Conservation (phyloP, 2,329 filamentous ascomycete species). For the Arthrinium phaeospermum region DNA sequence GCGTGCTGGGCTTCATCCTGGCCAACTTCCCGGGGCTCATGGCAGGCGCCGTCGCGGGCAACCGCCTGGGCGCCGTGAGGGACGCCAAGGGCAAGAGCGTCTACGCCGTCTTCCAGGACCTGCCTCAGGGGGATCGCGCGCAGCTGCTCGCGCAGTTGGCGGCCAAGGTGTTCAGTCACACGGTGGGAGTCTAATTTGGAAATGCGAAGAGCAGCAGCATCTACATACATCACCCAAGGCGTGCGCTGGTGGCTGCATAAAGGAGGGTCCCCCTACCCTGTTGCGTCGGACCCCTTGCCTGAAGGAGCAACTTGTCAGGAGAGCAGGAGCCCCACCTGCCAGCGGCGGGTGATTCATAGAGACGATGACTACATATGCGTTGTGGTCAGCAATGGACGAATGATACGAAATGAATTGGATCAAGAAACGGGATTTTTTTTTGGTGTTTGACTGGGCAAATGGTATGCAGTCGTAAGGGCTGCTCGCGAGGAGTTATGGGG, state of each 20-base stretch:
- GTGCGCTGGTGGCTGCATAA: background rate
- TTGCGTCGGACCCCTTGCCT: background rate
- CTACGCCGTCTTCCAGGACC: constrained; percentile 85
- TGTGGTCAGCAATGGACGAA: background rate
- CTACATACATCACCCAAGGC: background rate
- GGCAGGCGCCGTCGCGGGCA: constrained; percentile 90
- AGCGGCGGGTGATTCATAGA: constrained; percentile 7
- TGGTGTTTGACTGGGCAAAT: background rate
- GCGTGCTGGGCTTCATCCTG: constrained; percentile 91
- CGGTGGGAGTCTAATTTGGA: constrained; percentile 56
- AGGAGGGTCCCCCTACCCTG: background rate
- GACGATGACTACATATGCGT: background rate
- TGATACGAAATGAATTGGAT: constrained; percentile 1
- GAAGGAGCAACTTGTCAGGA: background rate
- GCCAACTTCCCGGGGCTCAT: constrained; percentile 89
- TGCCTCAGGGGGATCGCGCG: constrained; percentile 83
- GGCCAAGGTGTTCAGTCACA: constrained; percentile 83
- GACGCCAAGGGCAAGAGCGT: constrained; percentile 95
- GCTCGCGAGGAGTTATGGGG: background rate
- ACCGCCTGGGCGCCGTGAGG: constrained; percentile 85
- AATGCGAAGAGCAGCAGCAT: background rate
- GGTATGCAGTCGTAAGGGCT: background rate
- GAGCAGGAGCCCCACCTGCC: background rate
- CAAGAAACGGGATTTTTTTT: background rate
- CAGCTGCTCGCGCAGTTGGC: constrained; percentile 84